Evolutionary conservation across 164 flowering plant species (phyloP).

Genomic region (Santalum album): DNA sequence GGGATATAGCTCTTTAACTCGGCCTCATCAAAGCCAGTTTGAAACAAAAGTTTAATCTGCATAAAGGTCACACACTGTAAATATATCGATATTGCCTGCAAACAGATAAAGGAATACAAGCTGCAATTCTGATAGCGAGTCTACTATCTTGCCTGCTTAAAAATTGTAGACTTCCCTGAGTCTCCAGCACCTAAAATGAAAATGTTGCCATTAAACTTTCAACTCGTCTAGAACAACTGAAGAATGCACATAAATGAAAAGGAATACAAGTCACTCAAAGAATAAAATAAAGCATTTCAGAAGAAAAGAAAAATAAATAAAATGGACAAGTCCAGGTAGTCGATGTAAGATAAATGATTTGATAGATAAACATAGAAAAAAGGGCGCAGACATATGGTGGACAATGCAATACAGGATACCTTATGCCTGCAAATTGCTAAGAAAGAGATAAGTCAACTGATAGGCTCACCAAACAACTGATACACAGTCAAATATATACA

Average conservation of each 20-base stretch:
- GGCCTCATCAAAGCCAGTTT: slow-evolving; percentile 88
- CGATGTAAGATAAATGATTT: neutral
- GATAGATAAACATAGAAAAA: too few species aligned
- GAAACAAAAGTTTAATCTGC: slow-evolving; percentile 96
- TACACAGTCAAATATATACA: too few species aligned
- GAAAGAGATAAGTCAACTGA: too few species aligned
- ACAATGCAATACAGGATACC: neutral
- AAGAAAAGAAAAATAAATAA: too few species aligned
- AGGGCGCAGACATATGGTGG: too few species aligned
- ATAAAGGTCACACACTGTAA: slow-evolving; percentile 5
- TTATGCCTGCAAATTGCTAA: too few species aligned
- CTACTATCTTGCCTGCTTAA: slow-evolving; percentile 71
- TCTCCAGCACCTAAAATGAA: slow-evolving; percentile 74
- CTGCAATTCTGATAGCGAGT: neutral
- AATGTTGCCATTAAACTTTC: neutral
- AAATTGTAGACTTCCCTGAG: slow-evolving; percentile 96
- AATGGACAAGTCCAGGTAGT: neutral
- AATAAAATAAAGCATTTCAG: neutral
- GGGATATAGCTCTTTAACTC: slow-evolving; percentile 81
- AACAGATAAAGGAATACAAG: neutral
- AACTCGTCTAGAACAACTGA: neutral
- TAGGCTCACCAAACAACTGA: too few species aligned
- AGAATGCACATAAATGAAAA: neutral
- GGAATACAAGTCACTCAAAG: neutral
- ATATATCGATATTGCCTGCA: slow-evolving; percentile 1